phyloP scores from a whole-genome alignment of 257 asterid genomes.

The Ocimum tenuiflorum region DNA sequence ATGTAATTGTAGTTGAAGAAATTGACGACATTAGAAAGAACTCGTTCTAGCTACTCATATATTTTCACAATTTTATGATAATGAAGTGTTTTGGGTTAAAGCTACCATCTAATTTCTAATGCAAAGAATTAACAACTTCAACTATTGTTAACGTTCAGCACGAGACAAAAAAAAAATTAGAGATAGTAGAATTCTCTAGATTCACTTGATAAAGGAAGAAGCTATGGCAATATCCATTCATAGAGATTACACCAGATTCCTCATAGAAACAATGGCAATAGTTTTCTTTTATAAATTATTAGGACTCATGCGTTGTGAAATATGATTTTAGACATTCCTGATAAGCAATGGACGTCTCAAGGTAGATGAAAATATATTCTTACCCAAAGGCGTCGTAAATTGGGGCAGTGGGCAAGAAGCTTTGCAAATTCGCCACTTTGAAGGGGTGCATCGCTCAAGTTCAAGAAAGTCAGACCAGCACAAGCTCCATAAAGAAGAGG shows the following conservation, averaged over 20 bases:
- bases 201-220: too few species aligned
- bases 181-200: neutral
- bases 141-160: too few species aligned
- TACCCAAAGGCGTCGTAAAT: slow-evolving; percentile 82
- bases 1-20: too few species aligned
- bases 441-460: slow-evolving; percentile 49
- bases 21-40: neutral
- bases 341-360: neutral
- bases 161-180: too few species aligned
- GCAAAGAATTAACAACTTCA: too few species aligned
- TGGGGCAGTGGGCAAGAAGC: slow-evolving; percentile 63
- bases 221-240: too few species aligned
- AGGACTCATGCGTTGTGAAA: too few species aligned
- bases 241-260: too few species aligned
- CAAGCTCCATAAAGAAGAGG: slow-evolving; percentile 71
- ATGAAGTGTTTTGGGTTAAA: neutral
- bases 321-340: too few species aligned
- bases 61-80: too few species aligned
- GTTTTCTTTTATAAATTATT: neutral
- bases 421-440: slow-evolving; percentile 52
- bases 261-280: neutral
- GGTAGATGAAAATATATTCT: slow-evolving; percentile 19
- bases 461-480: slow-evolving; percentile 57
- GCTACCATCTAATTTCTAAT: too few species aligned
- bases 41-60: neutral